These are phyloP conservation scores for Ceraceosorus guamensis DNA, from an alignment of 1,284 basidiomycete genomes.

Conservation along the genomic window DNA sequence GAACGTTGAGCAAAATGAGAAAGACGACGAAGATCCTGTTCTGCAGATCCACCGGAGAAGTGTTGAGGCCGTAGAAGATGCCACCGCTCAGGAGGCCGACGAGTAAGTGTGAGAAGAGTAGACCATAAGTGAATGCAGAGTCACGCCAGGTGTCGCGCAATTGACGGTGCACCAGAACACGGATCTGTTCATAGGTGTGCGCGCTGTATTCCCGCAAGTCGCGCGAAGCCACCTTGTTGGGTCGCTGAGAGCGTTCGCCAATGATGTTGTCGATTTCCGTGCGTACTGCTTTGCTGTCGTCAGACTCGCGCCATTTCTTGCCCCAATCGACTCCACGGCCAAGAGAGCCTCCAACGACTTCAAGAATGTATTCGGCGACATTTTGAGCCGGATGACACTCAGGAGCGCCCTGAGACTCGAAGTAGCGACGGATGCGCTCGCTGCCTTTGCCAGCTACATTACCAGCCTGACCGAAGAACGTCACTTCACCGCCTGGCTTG, in stretches of 20 bases:
- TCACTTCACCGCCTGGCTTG: constrained; percentile 26
- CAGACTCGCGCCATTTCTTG: constrained; percentile 40
- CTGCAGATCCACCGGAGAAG: constrained; percentile 16
- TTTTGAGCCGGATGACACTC: constrained; percentile 28
- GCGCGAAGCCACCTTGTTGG: constrained; percentile 18
- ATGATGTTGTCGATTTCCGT: constrained; percentile 52
- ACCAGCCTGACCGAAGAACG: constrained; percentile 32
- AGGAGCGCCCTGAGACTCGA: constrained; percentile 29
- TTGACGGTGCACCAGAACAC: constrained; percentile 56
- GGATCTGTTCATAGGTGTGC: constrained; percentile 55
- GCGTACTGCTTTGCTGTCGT: constrained; percentile 50
- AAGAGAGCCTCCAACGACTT: constrained; percentile 37
- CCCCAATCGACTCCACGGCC: constrained; percentile 18
- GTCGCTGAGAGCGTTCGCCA: constrained; percentile 29
- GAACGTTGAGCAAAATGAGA: constrained; percentile 30
- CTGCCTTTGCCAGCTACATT: constrained; percentile 15
- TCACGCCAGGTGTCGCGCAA: constrained; percentile 59
- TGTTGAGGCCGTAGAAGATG: constrained; percentile 21
- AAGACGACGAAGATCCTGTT: constrained; percentile 23
- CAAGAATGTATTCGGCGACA: constrained; percentile 47
- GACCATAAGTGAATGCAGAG: constrained; percentile 69
- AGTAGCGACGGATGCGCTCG: constrained; percentile 27
- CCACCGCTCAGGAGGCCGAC: constrained; percentile 42
- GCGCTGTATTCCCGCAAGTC: constrained; percentile 56
- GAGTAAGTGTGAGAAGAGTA: constrained; percentile 54